These are phyloP conservation scores for Collybiopsis confluens DNA, from an alignment of 768 basidiomycete genomes.

Conservation along the genomic window DNA sequence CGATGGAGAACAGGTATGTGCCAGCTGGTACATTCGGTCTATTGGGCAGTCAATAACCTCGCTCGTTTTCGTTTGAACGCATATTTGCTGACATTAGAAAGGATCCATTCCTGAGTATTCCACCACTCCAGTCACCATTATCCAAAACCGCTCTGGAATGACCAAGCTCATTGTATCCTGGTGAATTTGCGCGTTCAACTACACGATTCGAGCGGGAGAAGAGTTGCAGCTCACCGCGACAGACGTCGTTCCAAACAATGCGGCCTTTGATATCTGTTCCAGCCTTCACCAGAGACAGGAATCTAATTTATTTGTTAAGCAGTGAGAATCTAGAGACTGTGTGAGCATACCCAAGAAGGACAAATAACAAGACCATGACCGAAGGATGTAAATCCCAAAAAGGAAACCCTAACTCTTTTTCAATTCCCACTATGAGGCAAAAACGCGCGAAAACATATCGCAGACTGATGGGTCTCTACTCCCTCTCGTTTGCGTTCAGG, in stretches of 20 bases:
- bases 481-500: constrained; percentile 82
- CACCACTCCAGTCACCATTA: constrained; percentile 47
- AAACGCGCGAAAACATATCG: constrained; percentile 93
- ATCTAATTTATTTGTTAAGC: not conserved
- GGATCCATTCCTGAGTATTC: constrained; percentile 51
- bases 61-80: not conserved
- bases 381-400: not conserved
- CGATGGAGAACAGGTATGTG: constrained; percentile 64
- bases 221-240: constrained; percentile 41
- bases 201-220: constrained; percentile 6
- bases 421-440: constrained; percentile 68
- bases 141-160: constrained; percentile 59
- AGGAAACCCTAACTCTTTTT: no score
- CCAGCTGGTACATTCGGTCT: constrained; percentile 70
- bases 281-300: constrained; percentile 11
- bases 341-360: constrained; percentile 6
- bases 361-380: constrained; percentile 8
- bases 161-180: constrained; percentile 41
- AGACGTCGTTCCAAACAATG: constrained; percentile 69
- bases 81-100: constrained; percentile 64
- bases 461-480: constrained; percentile 91
- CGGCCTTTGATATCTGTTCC: constrained; percentile 59
- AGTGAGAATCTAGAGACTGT: not conserved
- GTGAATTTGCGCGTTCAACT: constrained; percentile 1
- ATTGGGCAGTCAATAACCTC: constrained; percentile 1